A percentile compares a stretch with the other conserved stretches of the same genome.
These are phyloP conservation scores for Neurospora cerealis DNA, from an alignment of 495 filamentous ascomycete species.

Conservation along the genomic window DNA sequence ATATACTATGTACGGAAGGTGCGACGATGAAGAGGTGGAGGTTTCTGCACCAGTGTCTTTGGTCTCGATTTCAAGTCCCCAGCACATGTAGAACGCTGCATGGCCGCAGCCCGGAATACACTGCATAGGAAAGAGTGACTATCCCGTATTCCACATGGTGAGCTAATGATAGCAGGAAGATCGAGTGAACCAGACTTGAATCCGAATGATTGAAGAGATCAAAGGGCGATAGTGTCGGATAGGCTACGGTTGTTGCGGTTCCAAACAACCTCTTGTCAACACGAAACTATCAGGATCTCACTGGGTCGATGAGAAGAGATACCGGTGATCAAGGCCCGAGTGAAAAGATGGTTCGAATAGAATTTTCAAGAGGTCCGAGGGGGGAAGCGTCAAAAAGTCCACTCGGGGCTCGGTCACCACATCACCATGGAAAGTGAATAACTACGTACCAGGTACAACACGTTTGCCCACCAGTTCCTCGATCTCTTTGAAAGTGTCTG, in stretches of 20 bases:
- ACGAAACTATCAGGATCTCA: not conserved
- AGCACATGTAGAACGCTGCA: not conserved
- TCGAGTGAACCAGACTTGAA: not conserved
- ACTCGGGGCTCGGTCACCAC: too few relatives aligned
- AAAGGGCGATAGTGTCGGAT: not conserved
- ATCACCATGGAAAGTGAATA: too few relatives aligned
- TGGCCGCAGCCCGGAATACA: not conserved
- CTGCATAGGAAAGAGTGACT: not conserved
- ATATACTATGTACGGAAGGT: not conserved
- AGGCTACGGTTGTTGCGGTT: not conserved
- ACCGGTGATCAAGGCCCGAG: not conserved
- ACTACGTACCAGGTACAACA: not conserved
- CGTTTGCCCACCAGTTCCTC: not conserved
- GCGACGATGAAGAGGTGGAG: not conserved
- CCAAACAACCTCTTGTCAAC: not conserved
- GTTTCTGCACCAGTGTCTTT: not conserved
- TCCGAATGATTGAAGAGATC: not conserved
- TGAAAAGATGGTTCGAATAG: not conserved
- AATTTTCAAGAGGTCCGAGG: not conserved
- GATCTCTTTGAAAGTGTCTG: not conserved
- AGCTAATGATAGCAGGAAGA: not conserved
- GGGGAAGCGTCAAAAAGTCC: too few relatives aligned
- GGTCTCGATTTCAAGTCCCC: not conserved
- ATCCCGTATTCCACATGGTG: not conserved
- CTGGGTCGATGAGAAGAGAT: not conserved